Conservation (phyloP, 805 yeast species). For the Lipomyces starkeyi region DNA sequence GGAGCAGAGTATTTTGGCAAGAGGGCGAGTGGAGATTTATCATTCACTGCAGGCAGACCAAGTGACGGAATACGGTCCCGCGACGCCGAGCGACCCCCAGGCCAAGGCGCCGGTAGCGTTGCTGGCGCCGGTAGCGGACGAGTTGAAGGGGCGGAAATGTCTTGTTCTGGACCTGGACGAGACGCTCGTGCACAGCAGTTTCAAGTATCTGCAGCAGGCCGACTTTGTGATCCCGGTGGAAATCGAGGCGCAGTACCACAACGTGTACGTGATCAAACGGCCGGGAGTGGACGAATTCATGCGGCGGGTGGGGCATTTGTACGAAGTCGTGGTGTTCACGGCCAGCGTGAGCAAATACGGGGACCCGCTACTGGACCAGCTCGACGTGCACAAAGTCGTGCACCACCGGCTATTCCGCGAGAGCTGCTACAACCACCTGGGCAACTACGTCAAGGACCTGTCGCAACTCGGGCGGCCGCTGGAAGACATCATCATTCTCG, state of each 20-base stretch:
- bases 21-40: slow-evolving; percentile 32
- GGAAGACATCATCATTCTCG: slow-evolving; percentile 83
- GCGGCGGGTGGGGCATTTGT: slow-evolving; percentile 78
- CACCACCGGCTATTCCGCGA: slow-evolving; percentile 95
- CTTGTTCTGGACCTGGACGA: slow-evolving; percentile 92
- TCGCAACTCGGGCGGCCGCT: slow-evolving; percentile 94
- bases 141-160: slow-evolving; percentile 74
- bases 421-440: slow-evolving; percentile 90
- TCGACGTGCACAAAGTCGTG: slow-evolving; percentile 74
- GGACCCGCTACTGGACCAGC: slow-evolving; percentile 88
- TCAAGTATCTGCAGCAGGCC: slow-evolving; percentile 87
- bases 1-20: slow-evolving; percentile 26
- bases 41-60: slow-evolving; percentile 36
- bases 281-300: slow-evolving; percentile 98
- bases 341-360: slow-evolving; percentile 96
- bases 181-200: slow-evolving; percentile 93
- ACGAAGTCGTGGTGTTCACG: slow-evolving; percentile 95
- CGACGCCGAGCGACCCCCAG: neutral
- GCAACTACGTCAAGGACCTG: slow-evolving; percentile 91
- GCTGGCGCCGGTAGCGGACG: slow-evolving; percentile 59
- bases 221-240: slow-evolving; percentile 98
- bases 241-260: slow-evolving; percentile 88
- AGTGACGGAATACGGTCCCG: slow-evolving; percentile 32
- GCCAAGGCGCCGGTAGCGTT: slow-evolving; percentile 44
- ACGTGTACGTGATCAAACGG: slow-evolving; percentile 93